A percentile compares a stretch with the other conserved stretches of the same genome.
Evolutionary conservation across 2,329 filamentous ascomycete species (phyloP).

Genomic region (Rhynchosporium secalis): DNA sequence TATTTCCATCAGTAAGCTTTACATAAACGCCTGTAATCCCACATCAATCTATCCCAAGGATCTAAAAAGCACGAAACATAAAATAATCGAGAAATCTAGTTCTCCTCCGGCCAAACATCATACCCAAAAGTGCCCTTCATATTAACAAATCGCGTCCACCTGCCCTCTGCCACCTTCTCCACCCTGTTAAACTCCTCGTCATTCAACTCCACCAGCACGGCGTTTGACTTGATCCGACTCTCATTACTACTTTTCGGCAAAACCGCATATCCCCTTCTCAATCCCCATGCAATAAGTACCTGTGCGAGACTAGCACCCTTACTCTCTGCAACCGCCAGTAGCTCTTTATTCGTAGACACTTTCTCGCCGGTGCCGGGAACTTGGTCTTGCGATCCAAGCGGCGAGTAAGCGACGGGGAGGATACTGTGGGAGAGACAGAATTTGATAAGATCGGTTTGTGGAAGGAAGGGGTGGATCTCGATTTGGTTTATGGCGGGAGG

Average conservation of each 20-base stretch:
- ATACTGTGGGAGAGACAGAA: constrained; percentile 68
- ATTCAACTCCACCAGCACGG: constrained; percentile 64
- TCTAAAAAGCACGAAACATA: neutral
- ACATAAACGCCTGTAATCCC: neutral
- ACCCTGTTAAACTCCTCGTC: constrained; percentile 60
- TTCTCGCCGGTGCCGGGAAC: constrained; percentile 67
- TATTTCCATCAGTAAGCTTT: too few relatives aligned
- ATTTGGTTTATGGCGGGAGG: constrained; percentile 54
- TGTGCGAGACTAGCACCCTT: constrained; percentile 60
- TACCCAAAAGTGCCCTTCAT: constrained; percentile 82
- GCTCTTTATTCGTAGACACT: constrained; percentile 58
- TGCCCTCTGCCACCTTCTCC: constrained; percentile 60
- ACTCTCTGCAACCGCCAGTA: constrained; percentile 65
- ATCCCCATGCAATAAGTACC: constrained; percentile 71
- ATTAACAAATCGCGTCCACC: constrained; percentile 73
- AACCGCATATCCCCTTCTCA: constrained; percentile 68
- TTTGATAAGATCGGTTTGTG: constrained; percentile 69
- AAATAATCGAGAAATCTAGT: neutral
- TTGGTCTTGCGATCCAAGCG: constrained; percentile 64
- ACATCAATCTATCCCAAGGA: neutral
- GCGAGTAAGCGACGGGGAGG: constrained; percentile 70
- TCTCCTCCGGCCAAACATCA: constrained; percentile 66
- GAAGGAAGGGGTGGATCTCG: constrained; percentile 74
- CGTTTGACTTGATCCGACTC: constrained; percentile 68
- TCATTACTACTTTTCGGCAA: constrained; percentile 72